Percentiles rank a stretch among this genome's conserved stretches.
Conservation (phyloP, 129 eudicot genomes). For the Calendula officinalis region DNA sequence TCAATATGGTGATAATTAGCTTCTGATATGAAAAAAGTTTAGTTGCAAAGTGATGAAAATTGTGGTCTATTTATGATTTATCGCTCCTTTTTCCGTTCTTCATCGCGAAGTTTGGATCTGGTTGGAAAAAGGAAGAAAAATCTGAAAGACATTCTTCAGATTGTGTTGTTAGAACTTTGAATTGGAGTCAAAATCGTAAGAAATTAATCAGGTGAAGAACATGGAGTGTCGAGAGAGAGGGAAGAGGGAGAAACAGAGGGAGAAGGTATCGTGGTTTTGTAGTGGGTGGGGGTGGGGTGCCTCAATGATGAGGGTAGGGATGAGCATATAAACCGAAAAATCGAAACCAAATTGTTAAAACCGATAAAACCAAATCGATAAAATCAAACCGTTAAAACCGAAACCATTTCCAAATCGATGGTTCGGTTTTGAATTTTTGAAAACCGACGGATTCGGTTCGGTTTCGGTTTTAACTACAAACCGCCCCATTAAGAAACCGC, state of each 20-base stretch:
- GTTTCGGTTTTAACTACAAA: too few species aligned
- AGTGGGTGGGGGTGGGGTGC: neutral
- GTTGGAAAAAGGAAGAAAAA: constrained; percentile 42
- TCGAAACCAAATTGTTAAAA: too few species aligned
- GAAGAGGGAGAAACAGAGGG: constrained; percentile 14
- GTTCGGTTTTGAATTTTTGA: too few species aligned
- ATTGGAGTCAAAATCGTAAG: neutral
- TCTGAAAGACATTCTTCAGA: constrained; percentile 41
- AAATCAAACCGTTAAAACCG: too few species aligned
- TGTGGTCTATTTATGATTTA: constrained; percentile 16
- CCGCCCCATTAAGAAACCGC: too few species aligned
- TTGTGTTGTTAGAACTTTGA: neutral
- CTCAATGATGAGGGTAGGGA: too few species aligned
- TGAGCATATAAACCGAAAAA: too few species aligned
- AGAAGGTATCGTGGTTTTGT: neutral
- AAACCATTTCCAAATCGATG: too few species aligned
- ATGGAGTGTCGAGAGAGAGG: neutral
- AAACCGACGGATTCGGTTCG: too few species aligned
- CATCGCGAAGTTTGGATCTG: constrained; percentile 46
- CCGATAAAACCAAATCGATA: too few species aligned
- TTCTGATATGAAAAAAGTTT: neutral
- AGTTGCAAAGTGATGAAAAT: neutral
- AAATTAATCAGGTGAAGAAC: constrained; percentile 12
- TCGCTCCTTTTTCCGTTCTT: constrained; percentile 54
- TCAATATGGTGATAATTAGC: neutral